A percentile compares a stretch with the other conserved stretches of the same genome.
Conservation (phyloP, 2,329 filamentous ascomycete species). For the Escovopsis weberi region DNA sequence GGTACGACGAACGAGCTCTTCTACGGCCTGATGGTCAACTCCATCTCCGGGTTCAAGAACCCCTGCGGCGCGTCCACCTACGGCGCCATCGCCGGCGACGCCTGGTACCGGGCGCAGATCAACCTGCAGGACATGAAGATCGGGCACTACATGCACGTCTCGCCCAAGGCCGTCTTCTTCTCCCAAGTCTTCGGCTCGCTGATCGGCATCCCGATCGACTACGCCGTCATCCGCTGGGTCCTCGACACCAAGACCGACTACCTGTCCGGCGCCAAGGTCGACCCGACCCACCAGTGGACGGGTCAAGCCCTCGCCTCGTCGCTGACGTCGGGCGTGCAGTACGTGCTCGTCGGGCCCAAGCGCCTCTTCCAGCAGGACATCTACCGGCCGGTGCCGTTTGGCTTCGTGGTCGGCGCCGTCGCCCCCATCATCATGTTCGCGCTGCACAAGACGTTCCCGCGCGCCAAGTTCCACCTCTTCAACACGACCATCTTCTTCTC, state of each 20-base stretch:
- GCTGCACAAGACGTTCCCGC: conserved; percentile 38
- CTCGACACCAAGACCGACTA: conserved; percentile 41
- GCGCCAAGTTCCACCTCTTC: conserved; percentile 39
- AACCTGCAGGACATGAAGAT: conserved; percentile 50
- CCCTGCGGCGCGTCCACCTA: conserved; percentile 44
- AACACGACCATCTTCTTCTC: conserved; percentile 50
- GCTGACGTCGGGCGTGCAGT: conserved; percentile 43
- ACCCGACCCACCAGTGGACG: conserved; percentile 47
- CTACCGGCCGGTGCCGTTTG: conserved; percentile 35
- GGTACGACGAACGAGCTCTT: conserved; percentile 45
- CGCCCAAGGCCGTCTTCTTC: conserved; percentile 44
- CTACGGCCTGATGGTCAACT: conserved; percentile 44
- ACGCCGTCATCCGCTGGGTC: conserved; percentile 46
- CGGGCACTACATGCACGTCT: conserved; percentile 49
- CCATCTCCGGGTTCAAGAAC: conserved; percentile 34
- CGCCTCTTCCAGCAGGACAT: conserved; percentile 33
- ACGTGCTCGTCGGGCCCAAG: conserved; percentile 39
- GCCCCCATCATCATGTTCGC: conserved; percentile 32
- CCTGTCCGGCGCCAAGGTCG: conserved; percentile 31
- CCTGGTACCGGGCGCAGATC: conserved; percentile 43
- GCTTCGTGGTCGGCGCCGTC: conserved; percentile 35
- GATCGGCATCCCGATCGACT: conserved; percentile 46
- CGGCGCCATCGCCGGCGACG: conserved; percentile 43
- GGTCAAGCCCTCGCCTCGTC: conserved; percentile 36
- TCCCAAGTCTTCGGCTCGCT: conserved; percentile 45